Base-by-base conservation (phyloP, 148 eudicot species). In the Mesembryanthemum crystallinum region DNA sequence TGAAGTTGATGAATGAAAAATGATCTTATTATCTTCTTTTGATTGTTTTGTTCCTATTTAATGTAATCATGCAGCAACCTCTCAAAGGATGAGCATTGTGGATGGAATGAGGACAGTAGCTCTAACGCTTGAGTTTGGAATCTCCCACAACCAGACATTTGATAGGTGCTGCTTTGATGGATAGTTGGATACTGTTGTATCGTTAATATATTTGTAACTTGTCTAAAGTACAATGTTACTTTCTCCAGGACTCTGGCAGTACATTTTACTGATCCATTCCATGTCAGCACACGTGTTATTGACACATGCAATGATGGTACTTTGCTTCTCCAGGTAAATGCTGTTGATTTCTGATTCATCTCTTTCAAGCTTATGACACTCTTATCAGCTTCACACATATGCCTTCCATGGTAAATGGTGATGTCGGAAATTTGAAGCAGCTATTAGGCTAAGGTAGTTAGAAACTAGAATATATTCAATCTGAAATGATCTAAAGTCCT, bases 41-140 rank as follows among this genome's bases (percentile, higher is more conserved):
- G 65, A 62, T 28, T 77, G 28, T 75, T 64, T 73, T 47, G 64
- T 30, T 37, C 39, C 45, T 51, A 61, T 33, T 68, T 72, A 28
- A n/a, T 70, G 43, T 63, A 70, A 82, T 58, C 85, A 86, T 73
- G 64, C 91, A 87, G 92, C 77, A 75, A 76, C 78, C 72, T 81
- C 90, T 20, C 90, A 83, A 72, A 85, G 84, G 79, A 89, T 82
- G 78, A 95, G 90, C 87, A 66, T 89, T 75, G 92, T 95, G 74
- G 97, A 95, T 72, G 96, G 97, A 51, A 83, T 95, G 89, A 89
- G 98, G 81, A 95, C 97, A 68, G 87, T 90, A 75, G 98, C 98
- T 79, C 83, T 95, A 72, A 95, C 92, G 82, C 98, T 95, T 79
- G 94, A 95, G 69, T 95, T 95, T 78, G 98, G 97, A 82, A 83